Conservation (phyloP, 495 filamentous ascomycete species). For the Immersiella caudata region DNA sequence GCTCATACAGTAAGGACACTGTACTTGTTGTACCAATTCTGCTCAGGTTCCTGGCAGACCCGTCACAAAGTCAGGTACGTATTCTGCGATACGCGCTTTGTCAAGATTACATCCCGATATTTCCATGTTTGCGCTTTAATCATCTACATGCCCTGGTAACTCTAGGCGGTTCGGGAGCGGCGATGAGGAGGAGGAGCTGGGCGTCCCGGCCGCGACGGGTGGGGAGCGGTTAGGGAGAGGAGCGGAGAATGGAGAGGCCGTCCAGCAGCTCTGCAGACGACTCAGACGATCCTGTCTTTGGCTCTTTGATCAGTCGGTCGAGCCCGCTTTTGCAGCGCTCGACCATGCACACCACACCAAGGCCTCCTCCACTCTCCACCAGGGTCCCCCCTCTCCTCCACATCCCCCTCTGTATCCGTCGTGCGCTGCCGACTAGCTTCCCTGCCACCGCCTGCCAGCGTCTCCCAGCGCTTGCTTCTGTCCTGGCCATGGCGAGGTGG, state of each 20-base stretch:
- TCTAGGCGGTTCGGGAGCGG: neutral
- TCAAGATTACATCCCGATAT: slow-evolving; percentile 1
- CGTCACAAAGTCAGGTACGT: slow-evolving; percentile 6
- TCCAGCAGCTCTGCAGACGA: neutral
- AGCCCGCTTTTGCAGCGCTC: slow-evolving; percentile 9
- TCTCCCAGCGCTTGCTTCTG: slow-evolving; percentile 10
- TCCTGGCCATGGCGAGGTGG: neutral
- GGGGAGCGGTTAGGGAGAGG: neutral
- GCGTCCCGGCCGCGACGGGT: neutral
- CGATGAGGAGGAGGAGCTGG: neutral
- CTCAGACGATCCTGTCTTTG: slow-evolving; percentile 1
- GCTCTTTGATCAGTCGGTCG: slow-evolving; percentile 10
- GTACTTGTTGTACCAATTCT: slow-evolving; percentile 4
- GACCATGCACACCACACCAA: slow-evolving; percentile 9
- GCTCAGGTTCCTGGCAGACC: slow-evolving; percentile 10
- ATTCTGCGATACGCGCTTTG: neutral
- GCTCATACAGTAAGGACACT: neutral
- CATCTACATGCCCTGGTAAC: neutral
- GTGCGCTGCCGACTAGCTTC: neutral
- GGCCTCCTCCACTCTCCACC: neutral
- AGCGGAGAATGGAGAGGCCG: neutral
- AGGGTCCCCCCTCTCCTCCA: slow-evolving; percentile 17
- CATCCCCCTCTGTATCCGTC: slow-evolving; percentile 1
- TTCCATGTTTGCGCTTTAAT: slow-evolving; percentile 10
- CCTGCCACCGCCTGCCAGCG: slow-evolving; percentile 20